Evolutionary conservation across 148 eudicot species (phyloP).

Genomic region (Amaranthus palmeri): DNA sequence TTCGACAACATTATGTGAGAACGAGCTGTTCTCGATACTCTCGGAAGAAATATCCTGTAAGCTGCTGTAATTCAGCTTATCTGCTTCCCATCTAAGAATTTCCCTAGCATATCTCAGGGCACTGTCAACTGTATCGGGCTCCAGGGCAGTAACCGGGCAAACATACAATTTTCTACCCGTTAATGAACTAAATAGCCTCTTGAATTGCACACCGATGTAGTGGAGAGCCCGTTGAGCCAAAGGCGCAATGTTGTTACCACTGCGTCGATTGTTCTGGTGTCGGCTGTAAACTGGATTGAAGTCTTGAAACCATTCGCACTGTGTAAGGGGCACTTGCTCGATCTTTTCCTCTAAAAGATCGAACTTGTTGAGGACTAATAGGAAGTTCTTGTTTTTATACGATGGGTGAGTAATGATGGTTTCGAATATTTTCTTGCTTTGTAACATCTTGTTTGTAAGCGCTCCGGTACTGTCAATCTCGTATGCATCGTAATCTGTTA

Average conservation of each 20-base stretch:
- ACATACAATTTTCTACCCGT: constrained; percentile 69
- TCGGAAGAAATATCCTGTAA: constrained; percentile 39
- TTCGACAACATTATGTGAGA: constrained; percentile 5
- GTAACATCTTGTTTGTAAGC: constrained; percentile 65
- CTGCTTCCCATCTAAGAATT: constrained; percentile 67
- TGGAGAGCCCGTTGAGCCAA: constrained; percentile 64
- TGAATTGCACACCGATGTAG: constrained; percentile 59
- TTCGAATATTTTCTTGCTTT: constrained; percentile 55
- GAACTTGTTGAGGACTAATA: constrained; percentile 65
- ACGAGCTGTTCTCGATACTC: constrained; percentile 43
- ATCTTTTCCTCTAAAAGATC: constrained; percentile 76
- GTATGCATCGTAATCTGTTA: constrained; percentile 51
- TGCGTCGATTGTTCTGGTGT: constrained; percentile 28
- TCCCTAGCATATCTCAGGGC: constrained; percentile 62
- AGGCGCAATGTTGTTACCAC: constrained; percentile 30
- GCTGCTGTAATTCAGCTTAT: constrained; percentile 32
- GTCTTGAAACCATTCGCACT: constrained; percentile 73
- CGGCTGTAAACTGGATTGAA: constrained; percentile 59
- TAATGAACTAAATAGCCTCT: constrained; percentile 41
- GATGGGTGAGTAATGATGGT: constrained; percentile 44
- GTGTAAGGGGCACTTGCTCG: constrained; percentile 42
- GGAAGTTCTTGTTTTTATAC: constrained; percentile 42
- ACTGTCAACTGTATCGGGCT: constrained; percentile 52
- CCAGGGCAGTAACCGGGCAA: constrained; percentile 46
- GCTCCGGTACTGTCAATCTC: constrained; percentile 30